Base-by-base conservation (phyloP, 2,329 filamentous ascomycete species). In the Cyclaneusma minus region DNA sequence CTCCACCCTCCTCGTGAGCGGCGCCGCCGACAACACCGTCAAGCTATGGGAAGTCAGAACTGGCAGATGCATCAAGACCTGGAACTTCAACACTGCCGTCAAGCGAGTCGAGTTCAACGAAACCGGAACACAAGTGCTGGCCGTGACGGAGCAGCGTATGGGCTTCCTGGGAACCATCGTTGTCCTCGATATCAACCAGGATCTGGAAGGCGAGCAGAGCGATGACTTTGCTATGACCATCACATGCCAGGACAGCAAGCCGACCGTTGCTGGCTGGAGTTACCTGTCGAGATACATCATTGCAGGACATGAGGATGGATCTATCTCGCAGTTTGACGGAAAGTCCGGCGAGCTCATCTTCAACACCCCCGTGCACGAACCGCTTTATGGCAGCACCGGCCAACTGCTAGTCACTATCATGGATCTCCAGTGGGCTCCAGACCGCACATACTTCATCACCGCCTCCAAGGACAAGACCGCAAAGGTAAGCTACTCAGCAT, bases 111-210 rank as follows among this genome's bases (percentile, higher is more conserved):
- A 94, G 60, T 98, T 98, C 64, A 85, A 75, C 51, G 79, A 92
- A 47, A 89, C 98, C 56, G 89, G 87, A 47, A 78, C 70, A 48
- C 72, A 81, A 59, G 65, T 98, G 44, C 64, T 98, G 39, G 87
- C 83, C 37, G 85, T 98, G 37, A 98, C 89, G 28, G 89, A 98
- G 64, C 93, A 94, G 78, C 83, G 89, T 47, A 93, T 92, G 72
- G 89, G 89, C 41, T 87, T 83, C 58, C 66, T 95, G 39, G 83
- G 82, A 50, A 92, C 85, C 42, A 94, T 98, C 47, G 76, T 87
- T 35, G 84, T 95, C 37, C 68, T 91, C 49, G 81, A 93, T 52
- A 79, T 98, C 64, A 75, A 72, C 54, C 70, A 75, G 39, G 84
- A 92, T 49, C 68, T 80, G 37, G 63, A 85, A 37, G 82, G 76